These are phyloP conservation scores for Podaxis mareebaensis DNA, from an alignment of 768 basidiomycete genomes.

Conservation along the genomic window DNA sequence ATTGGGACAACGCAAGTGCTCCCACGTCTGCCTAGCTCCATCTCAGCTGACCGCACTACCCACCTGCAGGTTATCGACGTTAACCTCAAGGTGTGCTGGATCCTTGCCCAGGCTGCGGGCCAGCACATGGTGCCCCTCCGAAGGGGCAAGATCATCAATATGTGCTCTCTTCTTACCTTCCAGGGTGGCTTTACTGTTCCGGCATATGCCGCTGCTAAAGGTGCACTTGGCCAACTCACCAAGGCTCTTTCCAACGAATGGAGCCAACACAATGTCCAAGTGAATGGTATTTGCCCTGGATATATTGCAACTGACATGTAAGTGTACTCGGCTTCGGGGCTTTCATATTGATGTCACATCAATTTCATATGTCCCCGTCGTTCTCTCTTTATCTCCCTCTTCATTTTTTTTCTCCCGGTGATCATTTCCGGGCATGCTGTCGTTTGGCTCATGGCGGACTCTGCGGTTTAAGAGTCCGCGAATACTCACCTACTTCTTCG, in stretches of 20 bases:
- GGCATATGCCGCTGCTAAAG: constrained; percentile 91
- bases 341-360: constrained; percentile 1
- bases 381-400: constrained; percentile 9
- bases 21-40: constrained; percentile 4
- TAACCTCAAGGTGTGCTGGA: constrained; percentile 87
- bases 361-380: constrained; percentile 10
- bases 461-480: constrained; percentile 5
- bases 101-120: constrained; percentile 85
- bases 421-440: not conserved
- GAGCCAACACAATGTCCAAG: constrained; percentile 85
- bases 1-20: constrained; percentile 64
- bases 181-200: constrained; percentile 76
- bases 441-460: not conserved
- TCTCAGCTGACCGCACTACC: constrained; percentile 5
- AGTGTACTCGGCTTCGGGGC: constrained; percentile 24
- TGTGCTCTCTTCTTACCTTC: constrained; percentile 62
- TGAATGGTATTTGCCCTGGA: constrained; percentile 86
- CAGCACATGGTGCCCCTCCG: constrained; percentile 80
- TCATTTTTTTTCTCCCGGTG: not conserved
- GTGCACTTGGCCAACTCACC: constrained; percentile 81
- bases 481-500: not conserved
- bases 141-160: constrained; percentile 73
- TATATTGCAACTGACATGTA: constrained; percentile 91
- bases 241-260: constrained; percentile 94
- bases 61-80: constrained; percentile 69